A percentile compares a stretch with the other conserved stretches of the same genome.
Conservation (phyloP, 192 early-diverging fungal species). For the Paraglomus occultum region DNA sequence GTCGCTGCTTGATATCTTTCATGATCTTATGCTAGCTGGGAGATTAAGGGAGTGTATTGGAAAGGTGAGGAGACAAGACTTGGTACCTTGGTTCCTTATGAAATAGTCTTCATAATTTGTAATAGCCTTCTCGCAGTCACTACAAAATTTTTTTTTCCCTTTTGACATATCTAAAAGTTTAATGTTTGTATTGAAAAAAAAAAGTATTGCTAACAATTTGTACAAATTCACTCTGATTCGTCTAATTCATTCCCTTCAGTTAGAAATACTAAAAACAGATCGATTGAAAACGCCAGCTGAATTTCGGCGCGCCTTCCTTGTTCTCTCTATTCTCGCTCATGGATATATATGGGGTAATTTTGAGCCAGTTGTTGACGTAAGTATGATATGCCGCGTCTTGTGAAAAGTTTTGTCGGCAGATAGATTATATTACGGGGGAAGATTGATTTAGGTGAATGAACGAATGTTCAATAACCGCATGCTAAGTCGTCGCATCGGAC, state of each 20-base stretch:
- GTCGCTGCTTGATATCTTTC: conserved; percentile 70
- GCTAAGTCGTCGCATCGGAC: neutral
- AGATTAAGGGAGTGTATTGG: conserved; percentile 61
- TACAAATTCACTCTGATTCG: neutral
- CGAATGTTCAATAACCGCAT: neutral
- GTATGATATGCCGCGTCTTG: neutral
- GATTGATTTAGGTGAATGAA: too few species aligned
- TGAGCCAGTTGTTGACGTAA: conserved; percentile 68
- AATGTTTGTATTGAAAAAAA: conserved; percentile 9
- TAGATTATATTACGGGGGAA: too few species aligned
- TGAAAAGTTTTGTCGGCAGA: too few species aligned
- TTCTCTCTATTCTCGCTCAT: conserved; percentile 87
- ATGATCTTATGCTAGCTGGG: conserved; percentile 69
- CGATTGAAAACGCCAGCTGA: conserved; percentile 63
- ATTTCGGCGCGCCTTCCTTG: conserved; percentile 81
- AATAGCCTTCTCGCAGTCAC: too few species aligned
- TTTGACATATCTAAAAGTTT: too few species aligned
- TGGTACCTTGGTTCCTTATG: neutral
- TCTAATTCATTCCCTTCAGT: conserved; percentile 42
- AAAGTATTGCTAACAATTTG: too few species aligned
- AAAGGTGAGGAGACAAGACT: conserved; percentile 52
- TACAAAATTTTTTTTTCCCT: too few species aligned
- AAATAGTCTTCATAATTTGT: too few species aligned
- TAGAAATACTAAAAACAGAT: conserved; percentile 70
- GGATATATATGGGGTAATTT: conserved; percentile 91